A percentile compares a stretch with the other conserved stretches of the same genome.
Evolutionary conservation across 75 land plant species (phyloP).

Genomic region (Adiantum capillusveneris): DNA sequence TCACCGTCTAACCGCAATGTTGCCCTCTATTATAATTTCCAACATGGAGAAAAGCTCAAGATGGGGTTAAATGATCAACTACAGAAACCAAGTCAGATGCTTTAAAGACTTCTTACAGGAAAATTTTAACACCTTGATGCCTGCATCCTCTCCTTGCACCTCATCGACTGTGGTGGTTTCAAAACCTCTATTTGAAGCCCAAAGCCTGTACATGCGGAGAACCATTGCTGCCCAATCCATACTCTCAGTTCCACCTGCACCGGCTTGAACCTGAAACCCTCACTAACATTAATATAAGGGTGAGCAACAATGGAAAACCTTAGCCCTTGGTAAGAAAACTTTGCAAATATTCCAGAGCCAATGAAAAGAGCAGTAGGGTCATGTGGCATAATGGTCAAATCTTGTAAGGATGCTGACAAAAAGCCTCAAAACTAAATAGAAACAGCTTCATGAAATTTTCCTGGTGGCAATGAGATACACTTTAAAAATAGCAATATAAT

Average conservation of each 20-base stretch:
- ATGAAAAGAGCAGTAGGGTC: no score
- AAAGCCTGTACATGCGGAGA: constrained; percentile 79
- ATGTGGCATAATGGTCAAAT: no score
- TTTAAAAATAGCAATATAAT: no score
- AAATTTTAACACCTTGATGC: constrained; percentile 59
- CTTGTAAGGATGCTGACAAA: no score
- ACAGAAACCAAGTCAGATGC: no score
- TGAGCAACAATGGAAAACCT: background rate
- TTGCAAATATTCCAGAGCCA: no score
- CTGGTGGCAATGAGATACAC: no score
- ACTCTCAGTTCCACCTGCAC: constrained; percentile 98
- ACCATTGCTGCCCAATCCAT: constrained; percentile 99
- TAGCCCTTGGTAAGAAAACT: no score
- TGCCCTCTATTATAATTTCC: constrained; percentile 44
- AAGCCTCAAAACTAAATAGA: no score
- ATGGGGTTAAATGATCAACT: no score
- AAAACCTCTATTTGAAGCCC: constrained; percentile 73
- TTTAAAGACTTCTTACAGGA: constrained; percentile 7
- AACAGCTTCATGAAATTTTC: no score
- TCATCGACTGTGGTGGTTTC: constrained; percentile 70
- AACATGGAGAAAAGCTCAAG: no score
- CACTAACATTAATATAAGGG: background rate
- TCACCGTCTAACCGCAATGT: constrained; percentile 94
- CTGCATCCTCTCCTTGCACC: constrained; percentile 95
- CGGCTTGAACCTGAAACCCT: constrained; percentile 77